phyloP scores from a whole-genome alignment of 2,329 filamentous ascomycete species.

The Triangularia verruculosa region DNA sequence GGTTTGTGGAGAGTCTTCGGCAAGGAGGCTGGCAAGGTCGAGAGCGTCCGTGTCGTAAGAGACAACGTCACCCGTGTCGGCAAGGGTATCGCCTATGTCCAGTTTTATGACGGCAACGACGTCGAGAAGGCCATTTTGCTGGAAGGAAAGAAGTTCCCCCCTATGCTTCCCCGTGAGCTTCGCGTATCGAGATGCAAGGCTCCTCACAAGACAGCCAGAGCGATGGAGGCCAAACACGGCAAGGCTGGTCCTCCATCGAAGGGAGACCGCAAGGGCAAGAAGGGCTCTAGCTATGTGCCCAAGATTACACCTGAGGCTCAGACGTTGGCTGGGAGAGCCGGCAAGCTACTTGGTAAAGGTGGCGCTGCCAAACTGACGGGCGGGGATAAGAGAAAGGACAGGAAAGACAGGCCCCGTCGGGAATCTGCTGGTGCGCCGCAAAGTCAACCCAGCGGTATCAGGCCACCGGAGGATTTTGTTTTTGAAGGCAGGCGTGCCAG shows the following conservation, averaged over 20 bases:
- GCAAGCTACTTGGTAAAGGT: slow-evolving; percentile 70
- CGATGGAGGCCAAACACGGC: slow-evolving; percentile 43
- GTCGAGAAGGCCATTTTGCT: slow-evolving; percentile 89
- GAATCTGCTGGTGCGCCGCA: slow-evolving; percentile 20
- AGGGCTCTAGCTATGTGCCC: slow-evolving; percentile 55
- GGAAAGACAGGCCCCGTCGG: slow-evolving; percentile 19
- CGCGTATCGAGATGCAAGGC: slow-evolving; percentile 86
- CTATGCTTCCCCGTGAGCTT: slow-evolving; percentile 84
- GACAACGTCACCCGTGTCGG: slow-evolving; percentile 88
- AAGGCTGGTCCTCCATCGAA: slow-evolving; percentile 33
- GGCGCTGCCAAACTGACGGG: slow-evolving; percentile 48
- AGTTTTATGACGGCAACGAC: slow-evolving; percentile 84
- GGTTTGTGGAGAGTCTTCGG: slow-evolving; percentile 82
- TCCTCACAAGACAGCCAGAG: slow-evolving; percentile 56
- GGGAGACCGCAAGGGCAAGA: slow-evolving; percentile 37
- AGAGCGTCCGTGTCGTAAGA: slow-evolving; percentile 88
- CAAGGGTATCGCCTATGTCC: slow-evolving; percentile 96
- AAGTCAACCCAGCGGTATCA: slow-evolving; percentile 34
- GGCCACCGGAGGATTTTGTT: slow-evolving; percentile 67
- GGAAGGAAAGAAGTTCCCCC: slow-evolving; percentile 88
- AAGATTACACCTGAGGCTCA: slow-evolving; percentile 69
- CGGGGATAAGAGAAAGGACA: slow-evolving; percentile 23
- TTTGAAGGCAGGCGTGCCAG: slow-evolving; percentile 79
- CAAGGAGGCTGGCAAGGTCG: slow-evolving; percentile 72
- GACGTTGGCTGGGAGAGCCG: slow-evolving; percentile 69